Base-by-base conservation (phyloP, 129 eudicot genomes). In the Apium graveolens region DNA sequence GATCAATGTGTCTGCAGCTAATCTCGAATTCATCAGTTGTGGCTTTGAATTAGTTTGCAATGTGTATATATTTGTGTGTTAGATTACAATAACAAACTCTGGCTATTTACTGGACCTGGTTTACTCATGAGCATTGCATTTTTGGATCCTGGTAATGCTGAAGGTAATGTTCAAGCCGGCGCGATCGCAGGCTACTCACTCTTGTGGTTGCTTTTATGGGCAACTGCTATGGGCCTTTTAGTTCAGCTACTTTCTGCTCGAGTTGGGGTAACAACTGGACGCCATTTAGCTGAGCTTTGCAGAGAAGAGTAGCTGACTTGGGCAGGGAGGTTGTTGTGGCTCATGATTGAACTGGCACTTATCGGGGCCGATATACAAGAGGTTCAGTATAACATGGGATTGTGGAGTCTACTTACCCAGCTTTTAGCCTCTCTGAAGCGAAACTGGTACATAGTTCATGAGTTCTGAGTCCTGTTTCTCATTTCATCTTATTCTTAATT, bases 351-450 rank as follows among this genome's bases (percentile, higher is more conserved):
- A 76, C n/a, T 90, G 82, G 98, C 98, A 29, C 77, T 95, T 66
- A 88, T 95, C 76, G 97, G 98, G 45, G 85, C 98, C 35, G 97
- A 95, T 86, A 95, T 95, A 57, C 98, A 95, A 80, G 98, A 95
- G 75, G 97, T 95, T 17, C 10, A 41, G 10, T 8, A 41, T 7
- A 41, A 41, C 11, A 41, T 1, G 43, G 7, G 14, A 10, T 42
- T 42, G 45, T 13, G 13, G 45, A 11, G 2, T 42, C 45, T 42
- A 42, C 13, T 42, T 42, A 14, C 20, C 51, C 51, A 13, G 51
- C 51, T 5, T 14, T 13, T 13, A 43, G 46, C 46, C 46, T 46
- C 5, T 13, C 18, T 46, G 51, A 46, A 46, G 51, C 3, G 51
- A 46, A 16, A 46, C 20, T 2, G 51, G 20, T 16, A 46, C 13